Evolutionary conservation across 148 eudicot species (phyloP).

Genomic region (Amaranthus palmeri): DNA sequence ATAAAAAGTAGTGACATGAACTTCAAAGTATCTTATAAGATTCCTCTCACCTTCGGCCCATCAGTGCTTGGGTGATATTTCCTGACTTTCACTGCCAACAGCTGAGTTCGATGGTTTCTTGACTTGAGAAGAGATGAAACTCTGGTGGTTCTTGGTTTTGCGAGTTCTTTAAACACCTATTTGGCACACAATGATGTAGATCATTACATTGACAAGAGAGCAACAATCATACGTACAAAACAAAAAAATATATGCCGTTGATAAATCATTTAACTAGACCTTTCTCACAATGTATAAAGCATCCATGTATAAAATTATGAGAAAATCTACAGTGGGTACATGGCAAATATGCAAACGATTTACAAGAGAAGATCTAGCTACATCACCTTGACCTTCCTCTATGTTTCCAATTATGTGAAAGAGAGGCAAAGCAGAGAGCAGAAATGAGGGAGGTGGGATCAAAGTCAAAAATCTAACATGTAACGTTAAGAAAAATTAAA

Average conservation of each 20-base stretch:
- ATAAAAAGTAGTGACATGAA: not conserved
- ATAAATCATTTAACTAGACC: too few relatives aligned
- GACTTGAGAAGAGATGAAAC: slow-evolving; percentile 33
- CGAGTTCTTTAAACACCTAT: slow-evolving; percentile 52
- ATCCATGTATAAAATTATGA: too few relatives aligned
- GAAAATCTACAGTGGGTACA: too few relatives aligned
- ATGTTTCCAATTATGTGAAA: too few relatives aligned
- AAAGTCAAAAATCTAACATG: not conserved
- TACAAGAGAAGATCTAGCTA: too few relatives aligned
- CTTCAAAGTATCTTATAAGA: not conserved
- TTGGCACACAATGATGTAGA: slow-evolving; percentile 17
- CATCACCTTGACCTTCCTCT: too few relatives aligned
- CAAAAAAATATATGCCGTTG: not conserved
- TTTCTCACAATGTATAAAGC: too few relatives aligned
- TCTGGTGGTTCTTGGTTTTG: slow-evolving; percentile 21
- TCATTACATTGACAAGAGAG: not conserved
- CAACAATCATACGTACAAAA: not conserved
- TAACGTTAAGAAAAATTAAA: not conserved
- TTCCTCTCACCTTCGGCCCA: slow-evolving; percentile 50
- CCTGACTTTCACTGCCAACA: slow-evolving; percentile 31
- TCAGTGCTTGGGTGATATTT: slow-evolving; percentile 42
- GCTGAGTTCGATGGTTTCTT: slow-evolving; percentile 35
- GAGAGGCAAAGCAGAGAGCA: too few relatives aligned
- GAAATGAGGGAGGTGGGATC: not conserved
- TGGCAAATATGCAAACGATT: too few relatives aligned